phyloP scores from a whole-genome alignment of 1,139 yeast species.

The Arxiozyma bovina region DNA sequence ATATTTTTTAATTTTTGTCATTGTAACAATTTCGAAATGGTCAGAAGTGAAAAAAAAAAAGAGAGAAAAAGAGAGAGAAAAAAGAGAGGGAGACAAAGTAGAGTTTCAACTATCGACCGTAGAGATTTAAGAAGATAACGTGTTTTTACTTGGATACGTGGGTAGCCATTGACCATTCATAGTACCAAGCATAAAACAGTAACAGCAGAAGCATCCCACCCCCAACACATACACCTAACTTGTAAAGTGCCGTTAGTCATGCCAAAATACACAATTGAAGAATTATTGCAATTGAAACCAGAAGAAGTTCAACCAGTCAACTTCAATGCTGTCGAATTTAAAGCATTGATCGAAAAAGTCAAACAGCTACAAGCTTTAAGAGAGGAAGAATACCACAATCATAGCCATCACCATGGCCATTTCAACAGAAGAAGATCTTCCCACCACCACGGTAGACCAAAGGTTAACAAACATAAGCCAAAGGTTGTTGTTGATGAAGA shows the following conservation, averaged over 20 bases:
- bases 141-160: no score
- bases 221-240: background rate
- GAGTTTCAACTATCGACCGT: no score
- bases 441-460: constrained; percentile 42
- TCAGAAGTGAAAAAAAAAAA: no score
- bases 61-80: no score
- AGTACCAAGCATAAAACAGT: background rate
- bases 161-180: no score
- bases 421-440: constrained; percentile 47
- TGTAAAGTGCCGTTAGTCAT: constrained; percentile 1
- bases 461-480: constrained; percentile 50
- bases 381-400: constrained; percentile 27
- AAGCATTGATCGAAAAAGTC: constrained; percentile 57
- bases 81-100: no score
- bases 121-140: no score
- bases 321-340: constrained; percentile 55
- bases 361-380: constrained; percentile 36
- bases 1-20: no score
- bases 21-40: no score
- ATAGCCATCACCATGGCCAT: constrained; percentile 26
- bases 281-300: constrained; percentile 49
- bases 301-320: constrained; percentile 55
- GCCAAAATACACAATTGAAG: constrained; percentile 59
- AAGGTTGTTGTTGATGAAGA: constrained; percentile 54
- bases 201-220: background rate